Base-by-base conservation (phyloP, 2,329 filamentous ascomycete species). In the Fusarium sp. region DNA sequence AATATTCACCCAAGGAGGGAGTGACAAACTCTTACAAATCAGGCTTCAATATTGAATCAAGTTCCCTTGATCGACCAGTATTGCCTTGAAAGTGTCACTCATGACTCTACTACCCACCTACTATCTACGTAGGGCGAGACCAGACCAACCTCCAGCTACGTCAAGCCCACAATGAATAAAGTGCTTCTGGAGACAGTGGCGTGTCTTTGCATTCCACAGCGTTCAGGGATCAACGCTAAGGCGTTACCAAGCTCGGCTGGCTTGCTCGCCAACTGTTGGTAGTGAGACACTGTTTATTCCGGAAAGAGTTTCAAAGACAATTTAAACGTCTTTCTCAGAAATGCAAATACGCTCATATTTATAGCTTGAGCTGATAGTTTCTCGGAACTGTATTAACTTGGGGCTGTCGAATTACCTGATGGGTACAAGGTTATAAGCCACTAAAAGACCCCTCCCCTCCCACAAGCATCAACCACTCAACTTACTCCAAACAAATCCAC, bases 241-340 rank as follows among this genome's bases (percentile, higher is more conserved):
- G 63, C 58, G 63, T 70, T 42, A 52, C 54, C 63, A 56, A 68
- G 53, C 67, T 70, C 50, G 67, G 67, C 67, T 70, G 67, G 67
- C 50, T 70, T 70, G 50, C 33, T 41, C 28, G 33, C 31, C 52
- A 50, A 42, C 28, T 48, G 46, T 52, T 35, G 38, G 29, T 33
- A 43, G 52, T 52, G 67, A 70, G 63, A 64, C 67, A 70, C 47
- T 43, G 49, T 60, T 47, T 70, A 24, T 55, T 67, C 67, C 44
- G 67, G 67, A 70, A 70, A 55, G 37, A 48, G 66, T 61, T 47
- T 57, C 50, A 57, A 41, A 42, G 31, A 53, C 35, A 62, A 63
- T 41, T 29, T 41, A 38, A 52, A 66, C 20, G 54, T 58, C 56
- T 52, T 35, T 15, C 47, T 39, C n/a, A 57, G 39, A 42, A 67